Evolutionary conservation across 805 yeast genomes (phyloP).

Genomic region (Starmerella potacharoeniae): DNA sequence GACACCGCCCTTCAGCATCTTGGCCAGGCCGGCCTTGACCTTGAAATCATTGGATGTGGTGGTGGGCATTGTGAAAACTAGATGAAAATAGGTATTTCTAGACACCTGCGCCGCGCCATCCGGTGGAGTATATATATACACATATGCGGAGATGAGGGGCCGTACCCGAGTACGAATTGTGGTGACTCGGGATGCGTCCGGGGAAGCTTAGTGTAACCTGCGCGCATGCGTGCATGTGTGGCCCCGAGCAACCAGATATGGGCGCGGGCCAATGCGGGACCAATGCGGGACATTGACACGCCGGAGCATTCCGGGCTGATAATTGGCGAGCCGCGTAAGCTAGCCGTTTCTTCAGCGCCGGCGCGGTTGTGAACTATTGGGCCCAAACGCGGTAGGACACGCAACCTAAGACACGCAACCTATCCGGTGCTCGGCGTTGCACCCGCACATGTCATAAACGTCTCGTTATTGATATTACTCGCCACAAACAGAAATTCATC

Average conservation of each 20-base stretch:
- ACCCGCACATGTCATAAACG: too few species aligned
- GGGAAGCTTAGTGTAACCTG: neutral
- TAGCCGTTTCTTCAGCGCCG: too few species aligned
- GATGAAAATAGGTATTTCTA: neutral
- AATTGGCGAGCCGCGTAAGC: too few species aligned
- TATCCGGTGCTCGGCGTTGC: too few species aligned
- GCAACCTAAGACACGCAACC: too few species aligned
- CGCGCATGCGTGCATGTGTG: neutral
- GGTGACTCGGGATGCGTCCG: neutral
- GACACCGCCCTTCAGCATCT: constrained; percentile 60
- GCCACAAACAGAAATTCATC: too few species aligned
- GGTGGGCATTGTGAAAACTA: neutral
- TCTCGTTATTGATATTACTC: too few species aligned
- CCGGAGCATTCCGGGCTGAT: too few species aligned
- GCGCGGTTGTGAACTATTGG: too few species aligned
- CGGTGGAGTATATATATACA: neutral
- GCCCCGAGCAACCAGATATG: neutral
- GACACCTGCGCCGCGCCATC: too few species aligned
- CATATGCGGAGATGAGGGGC: neutral
- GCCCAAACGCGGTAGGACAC: too few species aligned
- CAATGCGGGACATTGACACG: too few species aligned
- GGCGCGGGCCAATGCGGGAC: neutral
- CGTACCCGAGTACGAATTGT: neutral
- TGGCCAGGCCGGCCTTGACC: constrained; percentile 70
- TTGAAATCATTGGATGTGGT: constrained; percentile 25